These are phyloP conservation scores for Pythium biforme DNA, from an alignment of 352 stramenopile species.

Conservation along the genomic window DNA sequence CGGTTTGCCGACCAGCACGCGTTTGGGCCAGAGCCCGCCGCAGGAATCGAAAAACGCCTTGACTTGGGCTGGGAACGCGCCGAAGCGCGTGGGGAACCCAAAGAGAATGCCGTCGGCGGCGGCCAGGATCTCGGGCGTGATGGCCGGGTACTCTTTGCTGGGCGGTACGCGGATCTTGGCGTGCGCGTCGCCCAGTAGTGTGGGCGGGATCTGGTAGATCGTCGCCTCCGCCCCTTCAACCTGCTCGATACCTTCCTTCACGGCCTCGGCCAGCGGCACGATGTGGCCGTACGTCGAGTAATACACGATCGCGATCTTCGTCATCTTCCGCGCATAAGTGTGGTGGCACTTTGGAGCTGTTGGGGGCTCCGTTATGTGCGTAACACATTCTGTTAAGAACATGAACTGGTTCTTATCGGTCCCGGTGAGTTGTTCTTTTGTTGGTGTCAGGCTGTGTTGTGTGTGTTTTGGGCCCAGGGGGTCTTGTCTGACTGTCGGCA, in stretches of 20 bases:
- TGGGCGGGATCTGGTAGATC: conserved; percentile 70
- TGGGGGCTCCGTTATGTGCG: no score
- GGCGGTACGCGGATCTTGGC: conserved; percentile 62
- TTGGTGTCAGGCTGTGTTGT: conserved; percentile 4
- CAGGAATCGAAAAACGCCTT: conserved; percentile 88
- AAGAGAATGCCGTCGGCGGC: conserved; percentile 83
- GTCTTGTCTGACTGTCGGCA: conserved; percentile 19
- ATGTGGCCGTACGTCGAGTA: conserved; percentile 84
- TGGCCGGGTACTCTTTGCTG: conserved; percentile 52
- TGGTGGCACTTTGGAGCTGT: no score
- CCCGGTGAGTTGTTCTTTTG: conserved; percentile 21
- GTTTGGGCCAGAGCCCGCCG: conserved; percentile 73
- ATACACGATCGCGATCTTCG: conserved; percentile 67
- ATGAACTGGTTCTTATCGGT: conserved; percentile 9
- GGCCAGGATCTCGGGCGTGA: conserved; percentile 46
- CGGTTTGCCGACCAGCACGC: conserved; percentile 83
- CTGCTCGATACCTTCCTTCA: conserved; percentile 59
- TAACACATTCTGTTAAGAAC: neutral
- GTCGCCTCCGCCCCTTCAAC: conserved; percentile 39
- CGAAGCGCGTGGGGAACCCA: conserved; percentile 83
- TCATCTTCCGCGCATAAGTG: conserved; percentile 28
- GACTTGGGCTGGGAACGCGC: conserved; percentile 79
- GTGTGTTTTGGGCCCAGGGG: neutral
- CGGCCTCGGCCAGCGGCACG: conserved; percentile 43
- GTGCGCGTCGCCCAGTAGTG: conserved; percentile 59